Base-by-base conservation (phyloP, 2,329 filamentous ascomycete genomes). In the Fusarium piperis region DNA sequence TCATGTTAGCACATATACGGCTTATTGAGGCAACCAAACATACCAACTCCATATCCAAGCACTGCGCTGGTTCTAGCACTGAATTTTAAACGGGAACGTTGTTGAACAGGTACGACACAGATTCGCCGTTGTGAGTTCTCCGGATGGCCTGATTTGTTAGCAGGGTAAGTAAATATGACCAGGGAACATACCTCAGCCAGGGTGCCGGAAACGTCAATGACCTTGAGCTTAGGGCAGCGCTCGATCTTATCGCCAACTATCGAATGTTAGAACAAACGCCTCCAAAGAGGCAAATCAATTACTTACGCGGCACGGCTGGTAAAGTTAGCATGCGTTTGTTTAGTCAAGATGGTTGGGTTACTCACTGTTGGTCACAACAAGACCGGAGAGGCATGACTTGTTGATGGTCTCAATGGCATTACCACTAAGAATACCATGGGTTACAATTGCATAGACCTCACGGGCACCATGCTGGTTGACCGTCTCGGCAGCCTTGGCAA, bases 371-470 rank as follows among this genome's bases (percentile, higher is more conserved):
- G 95, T 97, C 36, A 97, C 94, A 15, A 98, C 94, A 38, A 98
- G 85, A 76, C 92, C 91, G 74, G 89, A 90, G 73, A 97, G 84
- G 79, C 90, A 88, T 77, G 93, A 94, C 73, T 88, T 88, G 82
- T 97, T 97, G 77, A 97, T 85, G 44, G 91, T 94, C 76, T 97
- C 92, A 64, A 97, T 95, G 46, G 95, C 95, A 74, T 93, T 94
- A 57, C 94, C 95, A 71, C 92, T 94, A 58, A 98, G 85, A 65
- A 98, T 97, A 36, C 94, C 95, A 79, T 98, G 95, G 1, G 95
- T 98, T 65, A 98, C 96, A 73, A 98, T 97, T 26, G 96, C 96
- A 70, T 97, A 94, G 38, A 97, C 94, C 79, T 97, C 91, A 74
- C 90, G 90, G 2, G 96, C 95, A 33, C 94, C 94, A 78, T 98